phyloP scores from a whole-genome alignment of 805 yeast species.

The Komagataella kurtzmanii region DNA sequence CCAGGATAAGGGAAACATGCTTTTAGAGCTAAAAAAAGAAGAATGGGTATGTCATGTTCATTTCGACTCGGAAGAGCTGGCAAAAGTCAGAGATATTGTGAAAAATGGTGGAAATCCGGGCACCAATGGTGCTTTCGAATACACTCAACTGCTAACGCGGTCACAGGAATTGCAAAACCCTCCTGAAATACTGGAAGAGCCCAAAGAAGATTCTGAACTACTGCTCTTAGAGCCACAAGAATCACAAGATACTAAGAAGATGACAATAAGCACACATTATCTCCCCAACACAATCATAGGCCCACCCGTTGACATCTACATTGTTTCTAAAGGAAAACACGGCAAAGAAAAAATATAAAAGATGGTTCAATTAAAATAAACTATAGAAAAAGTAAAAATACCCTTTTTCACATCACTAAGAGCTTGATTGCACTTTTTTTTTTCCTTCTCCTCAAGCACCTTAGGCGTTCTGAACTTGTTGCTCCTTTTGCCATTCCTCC shows the following conservation, averaged over 20 bases:
- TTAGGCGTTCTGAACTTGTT: neutral
- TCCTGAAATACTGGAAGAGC: neutral
- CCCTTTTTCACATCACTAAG: neutral
- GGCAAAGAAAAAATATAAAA: no score
- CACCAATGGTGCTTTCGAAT: neutral
- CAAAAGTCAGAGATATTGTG: neutral
- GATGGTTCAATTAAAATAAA: neutral
- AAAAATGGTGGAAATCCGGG: neutral
- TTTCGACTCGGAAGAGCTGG: neutral
- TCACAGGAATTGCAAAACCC: neutral
- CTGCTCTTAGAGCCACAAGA: neutral
- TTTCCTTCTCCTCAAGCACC: neutral
- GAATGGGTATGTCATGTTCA: neutral
- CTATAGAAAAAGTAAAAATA: neutral
- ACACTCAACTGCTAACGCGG: neutral
- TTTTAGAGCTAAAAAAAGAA: neutral
- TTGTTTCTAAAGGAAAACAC: neutral
- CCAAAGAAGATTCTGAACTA: neutral
- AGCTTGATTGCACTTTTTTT: neutral
- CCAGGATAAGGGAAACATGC: neutral
- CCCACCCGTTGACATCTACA: neutral
- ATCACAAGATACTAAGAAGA: neutral
- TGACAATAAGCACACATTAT: neutral
- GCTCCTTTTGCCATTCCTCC: constrained; percentile 26
- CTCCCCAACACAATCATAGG: neutral